Base-by-base conservation (phyloP, 495 filamentous ascomycete genomes). In the Poronia punctata region DNA sequence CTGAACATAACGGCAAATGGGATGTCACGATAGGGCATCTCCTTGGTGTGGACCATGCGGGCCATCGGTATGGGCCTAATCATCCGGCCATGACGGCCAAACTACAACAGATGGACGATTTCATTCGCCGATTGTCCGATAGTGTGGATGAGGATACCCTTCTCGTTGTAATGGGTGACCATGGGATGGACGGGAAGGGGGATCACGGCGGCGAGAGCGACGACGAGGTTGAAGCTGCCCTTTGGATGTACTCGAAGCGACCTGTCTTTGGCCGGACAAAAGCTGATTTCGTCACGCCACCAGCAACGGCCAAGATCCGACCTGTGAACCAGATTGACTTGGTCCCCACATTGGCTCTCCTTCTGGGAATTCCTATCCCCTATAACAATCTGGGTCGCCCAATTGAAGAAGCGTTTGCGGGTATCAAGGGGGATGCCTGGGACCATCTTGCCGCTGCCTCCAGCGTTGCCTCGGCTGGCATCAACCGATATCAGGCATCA, bases 221-320 rank as follows among this genome's bases (percentile, higher is more conserved):
- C 52, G 88, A 94, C 29, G 92, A 98, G 54, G 76, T 98, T 19
- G 78, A 97, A 61, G 88, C 92, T 43, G 92, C 93, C 2, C 56
- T 98, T 35, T 98, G 93, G 92, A 90, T 98, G 88, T 98, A 96
- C 56, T 95, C 93, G 4, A 89, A 85, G 53, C 80, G 75, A 36
- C 71, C 72, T 1, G 57, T 85, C 3, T 98, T 97, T 62, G 92
- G 92, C 11, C 78, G 85, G 23, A 85, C 76, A 1, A 73, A 74
- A 40, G 66, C 73, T 4, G 71, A 79, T 3, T 76, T 71, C 45
- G 44, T 62, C 20, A 65, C 65, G 4, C 88, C 87, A 11, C 88
- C 89, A 1, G 66, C 68, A 24, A 82, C 74, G 11, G 87, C 87
- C 9, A 86, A 85, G 47, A 79, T 80, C 25, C 77, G 88, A 10